Percentiles rank a stretch among this genome's conserved stretches.
Conservation (phyloP, 352 stramenopile species). For the Globisporangium middletonii region DNA sequence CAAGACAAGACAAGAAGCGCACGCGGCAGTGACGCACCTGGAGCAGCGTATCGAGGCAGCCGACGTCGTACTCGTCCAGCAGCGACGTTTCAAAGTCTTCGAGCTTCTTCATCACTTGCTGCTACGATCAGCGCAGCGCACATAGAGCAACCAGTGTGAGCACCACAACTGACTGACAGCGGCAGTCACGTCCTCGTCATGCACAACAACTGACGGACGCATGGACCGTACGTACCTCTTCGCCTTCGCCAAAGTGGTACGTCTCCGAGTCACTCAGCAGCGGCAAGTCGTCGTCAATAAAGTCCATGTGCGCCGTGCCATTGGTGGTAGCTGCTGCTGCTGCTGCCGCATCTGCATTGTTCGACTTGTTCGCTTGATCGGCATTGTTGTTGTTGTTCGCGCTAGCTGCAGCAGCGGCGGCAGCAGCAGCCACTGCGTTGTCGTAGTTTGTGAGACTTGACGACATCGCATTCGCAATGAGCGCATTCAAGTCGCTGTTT, state of each 20-base stretch:
- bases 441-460: slow-evolving; percentile 21
- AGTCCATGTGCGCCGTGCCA: slow-evolving; percentile 27
- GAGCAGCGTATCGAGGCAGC: slow-evolving; percentile 76
- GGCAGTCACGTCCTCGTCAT: background rate
- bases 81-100: slow-evolving; percentile 86
- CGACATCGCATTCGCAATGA: slow-evolving; percentile 15
- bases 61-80: slow-evolving; percentile 83
- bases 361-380: background rate
- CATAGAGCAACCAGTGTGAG: slow-evolving; percentile 15
- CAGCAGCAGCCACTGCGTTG: slow-evolving; percentile 3
- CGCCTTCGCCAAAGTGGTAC: slow-evolving; percentile 66
- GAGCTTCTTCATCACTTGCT: slow-evolving; percentile 85
- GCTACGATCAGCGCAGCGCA: slow-evolving; percentile 23
- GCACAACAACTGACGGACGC: background rate
- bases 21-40: slow-evolving; percentile 24
- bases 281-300: slow-evolving; percentile 73
- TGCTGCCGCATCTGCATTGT: background rate
- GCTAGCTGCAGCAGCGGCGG: slow-evolving; percentile 1
- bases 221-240: slow-evolving; percentile 58
- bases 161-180: background rate
- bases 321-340: background rate
- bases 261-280: slow-evolving; percentile 61
- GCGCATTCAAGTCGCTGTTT: slow-evolving; percentile 15
- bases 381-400: background rate
- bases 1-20: background rate